Evolutionary conservation across 148 eudicot genomes (phyloP).

Genomic region (Dysphania ambrosioides): DNA sequence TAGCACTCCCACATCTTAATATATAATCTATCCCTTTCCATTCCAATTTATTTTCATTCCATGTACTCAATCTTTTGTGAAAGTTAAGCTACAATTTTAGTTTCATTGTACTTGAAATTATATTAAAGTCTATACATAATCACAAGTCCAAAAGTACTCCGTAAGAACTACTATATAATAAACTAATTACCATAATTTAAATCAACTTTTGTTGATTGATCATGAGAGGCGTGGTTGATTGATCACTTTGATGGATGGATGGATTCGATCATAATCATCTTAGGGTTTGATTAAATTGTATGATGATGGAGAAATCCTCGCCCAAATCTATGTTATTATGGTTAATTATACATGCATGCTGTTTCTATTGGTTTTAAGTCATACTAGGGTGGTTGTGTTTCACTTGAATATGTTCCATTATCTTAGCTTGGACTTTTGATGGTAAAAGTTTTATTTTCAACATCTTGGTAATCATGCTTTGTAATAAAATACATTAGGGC

Average conservation of each 20-base stretch:
- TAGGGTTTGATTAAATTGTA: slow-evolving; percentile 7
- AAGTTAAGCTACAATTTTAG: neutral
- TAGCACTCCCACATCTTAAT: slow-evolving; percentile 11
- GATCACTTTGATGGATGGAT: neutral
- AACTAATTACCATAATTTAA: neutral
- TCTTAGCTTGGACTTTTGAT: slow-evolving; percentile 14
- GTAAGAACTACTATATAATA: slow-evolving; percentile 1
- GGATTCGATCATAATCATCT: neutral
- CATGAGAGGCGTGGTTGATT: slow-evolving; percentile 25
- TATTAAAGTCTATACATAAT: neutral
- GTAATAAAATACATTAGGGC: slow-evolving; percentile 16
- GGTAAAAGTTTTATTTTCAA: slow-evolving; percentile 14
- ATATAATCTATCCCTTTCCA: neutral
- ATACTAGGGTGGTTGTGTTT: slow-evolving; percentile 4
- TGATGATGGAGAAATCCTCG: slow-evolving; percentile 20
- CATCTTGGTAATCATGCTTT: slow-evolving; percentile 23
- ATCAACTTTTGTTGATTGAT: slow-evolving; percentile 7
- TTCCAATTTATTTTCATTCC: neutral
- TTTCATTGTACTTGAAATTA: slow-evolving; percentile 19
- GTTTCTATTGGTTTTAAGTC: neutral
- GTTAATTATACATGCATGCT: slow-evolving; percentile 25
- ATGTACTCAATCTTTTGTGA: neutral
- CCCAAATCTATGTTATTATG: slow-evolving; percentile 23
- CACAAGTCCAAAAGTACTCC: slow-evolving; percentile 15
- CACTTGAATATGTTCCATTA: slow-evolving; percentile 10